phyloP scores from a whole-genome alignment of 345 rosid species.

The Eucalyptus erythrocorys region DNA sequence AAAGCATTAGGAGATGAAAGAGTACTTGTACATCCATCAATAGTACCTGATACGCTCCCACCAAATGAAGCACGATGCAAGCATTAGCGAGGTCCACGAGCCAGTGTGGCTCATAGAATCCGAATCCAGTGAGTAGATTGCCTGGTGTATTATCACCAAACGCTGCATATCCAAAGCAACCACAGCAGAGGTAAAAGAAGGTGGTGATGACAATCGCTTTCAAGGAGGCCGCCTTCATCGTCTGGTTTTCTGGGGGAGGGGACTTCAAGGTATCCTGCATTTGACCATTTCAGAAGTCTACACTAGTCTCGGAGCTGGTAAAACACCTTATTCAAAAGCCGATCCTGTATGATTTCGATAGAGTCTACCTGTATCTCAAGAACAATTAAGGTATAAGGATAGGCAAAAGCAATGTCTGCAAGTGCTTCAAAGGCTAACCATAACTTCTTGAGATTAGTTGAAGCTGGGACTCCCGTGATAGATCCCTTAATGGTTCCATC shows the following conservation, averaged over 20 bases:
- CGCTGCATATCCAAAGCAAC: slow-evolving; percentile 41
- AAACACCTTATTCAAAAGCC: not conserved
- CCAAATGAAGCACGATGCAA: slow-evolving; percentile 1
- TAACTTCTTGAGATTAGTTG: not conserved
- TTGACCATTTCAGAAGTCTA: not conserved
- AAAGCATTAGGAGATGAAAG: not conserved
- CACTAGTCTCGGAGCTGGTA: not conserved
- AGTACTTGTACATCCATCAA: not conserved
- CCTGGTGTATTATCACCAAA: slow-evolving; percentile 42
- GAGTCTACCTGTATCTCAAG: slow-evolving; percentile 27
- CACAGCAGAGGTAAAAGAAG: slow-evolving; percentile 25
- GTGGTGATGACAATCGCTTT: slow-evolving; percentile 17
- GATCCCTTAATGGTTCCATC: slow-evolving; percentile 19
- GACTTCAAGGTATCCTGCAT: slow-evolving; percentile 39
- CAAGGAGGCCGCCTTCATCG: slow-evolving; percentile 34
- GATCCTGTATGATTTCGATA: not conserved
- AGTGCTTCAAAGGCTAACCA: slow-evolving; percentile 10
- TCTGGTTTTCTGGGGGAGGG: slow-evolving; percentile 25
- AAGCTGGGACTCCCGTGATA: slow-evolving; percentile 5
- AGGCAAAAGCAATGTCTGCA: slow-evolving; percentile 21
- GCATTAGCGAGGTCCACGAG: not conserved
- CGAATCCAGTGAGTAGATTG: slow-evolving; percentile 40
- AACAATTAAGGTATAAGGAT: slow-evolving; percentile 12
- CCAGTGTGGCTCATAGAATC: slow-evolving; percentile 26
- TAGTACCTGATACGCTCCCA: slow-evolving; percentile 1